A percentile compares a stretch with the other conserved stretches of the same genome.
Evolutionary conservation across 1,284 basidiomycete genomes (phyloP).

Genomic region (Ceratobasidium sp.): DNA sequence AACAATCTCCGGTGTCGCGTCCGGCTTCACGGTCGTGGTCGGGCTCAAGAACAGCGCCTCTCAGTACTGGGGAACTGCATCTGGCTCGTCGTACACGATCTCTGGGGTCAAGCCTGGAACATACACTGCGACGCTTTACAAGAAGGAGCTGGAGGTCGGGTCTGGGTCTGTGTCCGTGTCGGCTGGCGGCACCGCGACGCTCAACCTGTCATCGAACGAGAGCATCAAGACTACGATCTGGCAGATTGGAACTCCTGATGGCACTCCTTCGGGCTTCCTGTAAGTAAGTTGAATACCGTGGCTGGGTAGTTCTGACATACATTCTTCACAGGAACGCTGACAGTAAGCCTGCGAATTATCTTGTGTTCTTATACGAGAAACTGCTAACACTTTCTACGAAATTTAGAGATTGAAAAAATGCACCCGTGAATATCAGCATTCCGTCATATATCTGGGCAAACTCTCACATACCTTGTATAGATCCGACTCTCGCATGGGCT

Average conservation of each 20-base stretch:
- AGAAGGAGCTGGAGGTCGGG: slow-evolving; percentile 63
- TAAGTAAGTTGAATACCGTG: background rate
- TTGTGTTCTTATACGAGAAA: background rate
- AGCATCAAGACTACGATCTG: slow-evolving; percentile 60
- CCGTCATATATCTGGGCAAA: too few relatives aligned
- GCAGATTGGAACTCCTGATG: slow-evolving; percentile 64
- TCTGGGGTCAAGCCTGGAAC: slow-evolving; percentile 65
- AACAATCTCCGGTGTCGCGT: slow-evolving; percentile 61
- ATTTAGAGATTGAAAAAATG: slow-evolving; percentile 37
- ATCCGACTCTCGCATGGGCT: slow-evolving; percentile 36
- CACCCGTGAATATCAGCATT: slow-evolving; percentile 18
- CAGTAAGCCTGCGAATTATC: slow-evolving; percentile 47
- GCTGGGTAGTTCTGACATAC: background rate
- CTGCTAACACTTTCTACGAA: background rate
- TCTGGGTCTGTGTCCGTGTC: slow-evolving; percentile 60
- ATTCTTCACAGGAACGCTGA: slow-evolving; percentile 58
- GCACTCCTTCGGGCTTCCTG: slow-evolving; percentile 63
- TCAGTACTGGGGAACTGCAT: slow-evolving; percentile 61
- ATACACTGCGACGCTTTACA: slow-evolving; percentile 60
- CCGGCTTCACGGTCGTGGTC: slow-evolving; percentile 58
- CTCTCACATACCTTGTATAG: background rate
- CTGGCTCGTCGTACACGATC: slow-evolving; percentile 61
- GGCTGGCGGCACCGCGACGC: slow-evolving; percentile 58
- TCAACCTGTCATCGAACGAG: slow-evolving; percentile 55
- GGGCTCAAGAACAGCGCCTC: slow-evolving; percentile 60